Percentiles rank a stretch among this genome's conserved stretches.
These are phyloP conservation scores for Cystobasidiaceae sp. DNA, from an alignment of 1,284 basidiomycete genomes.

Conservation along the genomic window DNA sequence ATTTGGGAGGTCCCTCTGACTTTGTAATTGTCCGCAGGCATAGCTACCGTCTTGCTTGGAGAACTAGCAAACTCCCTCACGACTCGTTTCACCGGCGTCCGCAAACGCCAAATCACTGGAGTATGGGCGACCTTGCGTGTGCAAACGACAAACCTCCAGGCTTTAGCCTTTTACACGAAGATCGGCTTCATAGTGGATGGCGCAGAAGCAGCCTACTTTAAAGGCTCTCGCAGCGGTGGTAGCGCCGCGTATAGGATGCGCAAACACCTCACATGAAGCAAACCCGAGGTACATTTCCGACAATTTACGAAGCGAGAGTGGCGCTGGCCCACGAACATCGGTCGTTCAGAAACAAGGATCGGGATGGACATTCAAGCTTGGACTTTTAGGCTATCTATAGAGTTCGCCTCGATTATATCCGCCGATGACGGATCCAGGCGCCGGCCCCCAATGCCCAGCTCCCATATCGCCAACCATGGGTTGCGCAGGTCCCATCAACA, in stretches of 20 bases:
- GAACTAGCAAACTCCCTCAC: constrained; percentile 1
- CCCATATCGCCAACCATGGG: too few relatives aligned
- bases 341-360: too few relatives aligned
- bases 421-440: too few relatives aligned
- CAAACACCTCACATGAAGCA: not conserved
- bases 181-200: constrained; percentile 7
- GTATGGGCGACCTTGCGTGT: not conserved
- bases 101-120: not conserved
- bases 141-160: constrained; percentile 4
- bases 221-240: not conserved
- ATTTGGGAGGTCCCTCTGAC: not conserved
- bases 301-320: not conserved
- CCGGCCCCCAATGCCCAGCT: too few relatives aligned
- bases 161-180: constrained; percentile 2
- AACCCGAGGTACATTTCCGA: not conserved
- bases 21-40: not conserved
- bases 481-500: too few relatives aligned
- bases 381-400: too few relatives aligned
- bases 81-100: not conserved
- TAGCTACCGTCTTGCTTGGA: not conserved
- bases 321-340: too few relatives aligned
- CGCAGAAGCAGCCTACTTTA: not conserved
- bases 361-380: too few relatives aligned
- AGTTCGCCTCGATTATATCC: too few relatives aligned
- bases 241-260: constrained; percentile 1